Evolutionary conservation across 2,329 filamentous ascomycete species (phyloP).

Genomic region (Periconia sp.): DNA sequence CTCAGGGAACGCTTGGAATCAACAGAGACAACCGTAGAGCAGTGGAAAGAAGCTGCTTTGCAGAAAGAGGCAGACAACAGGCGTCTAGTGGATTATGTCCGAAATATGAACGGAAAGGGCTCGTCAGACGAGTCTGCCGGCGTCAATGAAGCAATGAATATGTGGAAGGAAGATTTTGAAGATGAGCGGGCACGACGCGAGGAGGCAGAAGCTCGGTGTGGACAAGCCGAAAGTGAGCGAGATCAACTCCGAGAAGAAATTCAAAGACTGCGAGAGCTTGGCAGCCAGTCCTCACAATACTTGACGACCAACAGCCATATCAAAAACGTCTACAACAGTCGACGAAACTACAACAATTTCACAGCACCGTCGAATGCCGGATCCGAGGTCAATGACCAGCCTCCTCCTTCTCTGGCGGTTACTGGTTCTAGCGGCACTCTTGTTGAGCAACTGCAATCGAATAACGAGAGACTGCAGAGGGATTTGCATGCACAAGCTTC

Average conservation of each 20-base stretch:
- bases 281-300: conserved; percentile 32
- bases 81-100: conserved; percentile 80
- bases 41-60: conserved; percentile 75
- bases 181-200: conserved; percentile 88
- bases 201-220: conserved; percentile 81
- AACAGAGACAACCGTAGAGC: conserved; percentile 81
- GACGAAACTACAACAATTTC: conserved; percentile 43
- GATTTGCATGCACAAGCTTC: conserved; percentile 95
- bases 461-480: conserved; percentile 87
- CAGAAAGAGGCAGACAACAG: conserved; percentile 82
- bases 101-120: conserved; percentile 56
- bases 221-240: conserved; percentile 89
- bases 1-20: conserved; percentile 84
- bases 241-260: conserved; percentile 81
- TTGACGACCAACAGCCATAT: conserved; percentile 41
- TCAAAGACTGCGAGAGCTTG: conserved; percentile 62
- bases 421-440: conserved; percentile 63
- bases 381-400: conserved; percentile 43
- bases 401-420: conserved; percentile 21
- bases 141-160: conserved; percentile 58
- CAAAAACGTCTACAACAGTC: conserved; percentile 41
- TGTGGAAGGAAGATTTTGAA: conserved; percentile 93
- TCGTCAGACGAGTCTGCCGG: conserved; percentile 41
- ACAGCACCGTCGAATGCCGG: conserved; percentile 41
- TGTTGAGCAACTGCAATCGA: conserved; percentile 85